A percentile compares a stretch with the other conserved stretches of the same genome.
These are phyloP conservation scores for Lasiosphaeris hirsuta DNA, from an alignment of 495 filamentous ascomycete genomes.

Conservation along the genomic window DNA sequence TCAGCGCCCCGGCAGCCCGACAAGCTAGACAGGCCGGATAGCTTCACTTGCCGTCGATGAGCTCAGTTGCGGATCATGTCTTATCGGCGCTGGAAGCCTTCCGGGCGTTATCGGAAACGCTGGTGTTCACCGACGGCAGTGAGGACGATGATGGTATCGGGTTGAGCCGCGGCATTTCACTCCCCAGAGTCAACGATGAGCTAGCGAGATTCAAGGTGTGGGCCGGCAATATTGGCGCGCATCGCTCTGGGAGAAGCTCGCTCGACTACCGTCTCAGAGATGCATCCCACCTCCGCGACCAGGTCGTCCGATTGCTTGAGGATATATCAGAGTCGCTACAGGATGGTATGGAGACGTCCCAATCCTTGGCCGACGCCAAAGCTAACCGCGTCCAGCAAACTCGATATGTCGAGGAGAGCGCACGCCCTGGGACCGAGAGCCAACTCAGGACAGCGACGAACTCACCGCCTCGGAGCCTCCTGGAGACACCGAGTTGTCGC, in stretches of 20 bases:
- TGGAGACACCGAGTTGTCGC: conserved; percentile 11
- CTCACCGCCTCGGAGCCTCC: not conserved
- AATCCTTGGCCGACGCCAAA: not conserved
- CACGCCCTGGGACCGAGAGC: conserved; percentile 1
- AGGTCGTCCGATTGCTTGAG: conserved; percentile 34
- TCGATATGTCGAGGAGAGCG: not conserved
- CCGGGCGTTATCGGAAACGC: not conserved
- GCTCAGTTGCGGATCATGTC: not conserved
- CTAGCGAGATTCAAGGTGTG: conserved; percentile 41
- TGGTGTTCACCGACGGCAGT: not conserved
- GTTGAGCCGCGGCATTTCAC: not conserved
- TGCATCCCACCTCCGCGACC: conserved; percentile 38
- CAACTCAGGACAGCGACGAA: not conserved
- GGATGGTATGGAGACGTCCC: not conserved
- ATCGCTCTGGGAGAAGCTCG: conserved; percentile 39
- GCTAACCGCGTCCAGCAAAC: not conserved
- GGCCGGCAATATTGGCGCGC: conserved; percentile 45
- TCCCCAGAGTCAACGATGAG: conserved; percentile 27
- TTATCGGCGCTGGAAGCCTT: not conserved
- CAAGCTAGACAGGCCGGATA: too few relatives aligned
- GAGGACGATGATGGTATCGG: not conserved
- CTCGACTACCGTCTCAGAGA: conserved; percentile 46
- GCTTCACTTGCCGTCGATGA: not conserved
- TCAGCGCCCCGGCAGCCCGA: too few relatives aligned
- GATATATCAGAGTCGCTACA: conserved; percentile 19